Percentiles rank a stretch among this genome's conserved stretches.
Conservation (phyloP, 768 basidiomycete genomes). For the Coprinopsis cinerea region DNA sequence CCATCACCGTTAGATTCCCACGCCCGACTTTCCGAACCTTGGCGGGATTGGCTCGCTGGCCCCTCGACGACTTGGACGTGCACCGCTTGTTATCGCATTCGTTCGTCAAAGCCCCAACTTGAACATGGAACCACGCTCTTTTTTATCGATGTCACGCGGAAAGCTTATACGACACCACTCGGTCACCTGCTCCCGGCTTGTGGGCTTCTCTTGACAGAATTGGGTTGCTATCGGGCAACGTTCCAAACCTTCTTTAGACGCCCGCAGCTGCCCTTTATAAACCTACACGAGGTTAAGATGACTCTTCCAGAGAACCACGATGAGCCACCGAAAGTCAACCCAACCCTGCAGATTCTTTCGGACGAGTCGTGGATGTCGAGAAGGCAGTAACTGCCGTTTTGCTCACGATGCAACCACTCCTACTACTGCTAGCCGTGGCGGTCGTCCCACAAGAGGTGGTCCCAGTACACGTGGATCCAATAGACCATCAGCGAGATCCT, state of each 20-base stretch:
- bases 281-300: not conserved
- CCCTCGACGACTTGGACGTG: no score
- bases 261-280: not conserved
- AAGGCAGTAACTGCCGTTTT: slow-evolving; percentile 2
- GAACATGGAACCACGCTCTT: no score
- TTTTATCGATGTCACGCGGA: no score
- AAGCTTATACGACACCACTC: no score
- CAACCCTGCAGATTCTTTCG: slow-evolving; percentile 1
- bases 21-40: no score
- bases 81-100: no score
- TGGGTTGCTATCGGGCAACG: not conserved
- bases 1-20: no score
- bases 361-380: slow-evolving; percentile 4
- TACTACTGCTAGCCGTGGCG: not conserved
- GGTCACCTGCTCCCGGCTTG: not conserved
- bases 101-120: no score
- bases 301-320: not conserved
- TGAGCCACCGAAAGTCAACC: slow-evolving; percentile 1
- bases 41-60: no score
- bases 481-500: not conserved
- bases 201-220: not conserved
- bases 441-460: no score
- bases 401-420: not conserved
- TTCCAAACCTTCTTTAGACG: slow-evolving; percentile 3
- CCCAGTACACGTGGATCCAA: not conserved